Conservation (phyloP, 306 rosid species). For the Malus sieversii region DNA sequence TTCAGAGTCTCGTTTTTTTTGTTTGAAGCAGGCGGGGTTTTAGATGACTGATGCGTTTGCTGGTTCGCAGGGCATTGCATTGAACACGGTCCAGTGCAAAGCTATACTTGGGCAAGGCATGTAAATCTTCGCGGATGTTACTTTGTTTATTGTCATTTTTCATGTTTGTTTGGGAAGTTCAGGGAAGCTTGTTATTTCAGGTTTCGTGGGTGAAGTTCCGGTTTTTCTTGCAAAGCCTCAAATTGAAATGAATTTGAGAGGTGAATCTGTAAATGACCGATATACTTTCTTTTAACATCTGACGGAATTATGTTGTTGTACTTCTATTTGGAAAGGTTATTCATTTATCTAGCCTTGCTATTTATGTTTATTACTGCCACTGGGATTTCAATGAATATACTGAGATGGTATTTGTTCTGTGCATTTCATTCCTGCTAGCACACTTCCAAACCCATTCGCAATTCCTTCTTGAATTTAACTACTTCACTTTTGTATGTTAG, state of each 20-base stretch:
- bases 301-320: background rate
- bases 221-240: conserved; percentile 94
- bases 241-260: conserved; percentile 91
- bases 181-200: conserved; percentile 28
- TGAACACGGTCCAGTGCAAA: conserved; percentile 61
- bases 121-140: background rate
- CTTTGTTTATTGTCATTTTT: background rate
- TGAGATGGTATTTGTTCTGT: background rate
- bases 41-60: conserved; percentile 87
- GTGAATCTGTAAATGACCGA: conserved; percentile 75
- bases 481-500: background rate
- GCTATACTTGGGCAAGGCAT: conserved; percentile 75
- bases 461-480: background rate
- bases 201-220: conserved; percentile 70
- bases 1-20: background rate
- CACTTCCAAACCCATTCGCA: background rate
- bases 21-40: conserved; percentile 61
- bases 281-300: background rate
- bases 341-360: background rate
- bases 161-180: background rate
- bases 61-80: conserved; percentile 51
- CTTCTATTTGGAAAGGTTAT: background rate
- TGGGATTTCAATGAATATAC: background rate
- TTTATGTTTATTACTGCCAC: background rate
- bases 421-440: background rate